Evolutionary conservation across 306 rosid genomes (phyloP), one percentile per base, ranked within the genome.

Genomic region (Boehmeria nivea): DNA sequence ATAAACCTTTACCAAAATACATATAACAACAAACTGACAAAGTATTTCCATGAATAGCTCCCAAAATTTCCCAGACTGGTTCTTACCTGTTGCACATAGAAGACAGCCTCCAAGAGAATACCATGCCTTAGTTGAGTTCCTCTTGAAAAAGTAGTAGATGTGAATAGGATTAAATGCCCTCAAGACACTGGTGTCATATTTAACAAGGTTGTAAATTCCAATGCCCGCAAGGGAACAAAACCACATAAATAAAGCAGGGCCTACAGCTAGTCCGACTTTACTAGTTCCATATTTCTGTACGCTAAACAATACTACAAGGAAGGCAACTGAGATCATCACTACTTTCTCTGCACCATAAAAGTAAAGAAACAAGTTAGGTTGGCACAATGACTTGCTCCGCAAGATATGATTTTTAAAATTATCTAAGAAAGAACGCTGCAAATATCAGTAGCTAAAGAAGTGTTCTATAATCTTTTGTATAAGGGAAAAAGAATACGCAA

Each of bases 51-150:
- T 58, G 25, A 15, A 36, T 40, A 56, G 51, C 40, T 51, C 63
- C 59, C 51, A 54, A 48, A 62, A 53, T 33, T 54, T n/a, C n/a
- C n/a, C n/a, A n/a, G n/a, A n/a, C n/a, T n/a, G n/a, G n/a, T n/a
- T n/a, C n/a, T 80, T 78, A 91, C 98, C 98, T 57, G 98, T 91
- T 60, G 95, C 98, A 72, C 96, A 87, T 59, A 87, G 84, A 65
- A 91, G 82, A 77, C 98, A 91, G 28, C 98, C 98, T 69, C 95
- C 98, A 56, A 91, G 96, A 77, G 93, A 61, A 71, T 82, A 91
- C 95, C 96, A 91, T 17, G 96, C 96, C 68, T 84, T 91, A 54
- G 80, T 82, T 53, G 98, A 82, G 82, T 91, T 82, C 84, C 98
- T 84, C 81, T 91, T 52, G 76, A 91, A 91, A 76, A 87, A 87